Base-by-base conservation (phyloP, 2,329 filamentous ascomycete species). In the Colletotrichum sp. region DNA sequence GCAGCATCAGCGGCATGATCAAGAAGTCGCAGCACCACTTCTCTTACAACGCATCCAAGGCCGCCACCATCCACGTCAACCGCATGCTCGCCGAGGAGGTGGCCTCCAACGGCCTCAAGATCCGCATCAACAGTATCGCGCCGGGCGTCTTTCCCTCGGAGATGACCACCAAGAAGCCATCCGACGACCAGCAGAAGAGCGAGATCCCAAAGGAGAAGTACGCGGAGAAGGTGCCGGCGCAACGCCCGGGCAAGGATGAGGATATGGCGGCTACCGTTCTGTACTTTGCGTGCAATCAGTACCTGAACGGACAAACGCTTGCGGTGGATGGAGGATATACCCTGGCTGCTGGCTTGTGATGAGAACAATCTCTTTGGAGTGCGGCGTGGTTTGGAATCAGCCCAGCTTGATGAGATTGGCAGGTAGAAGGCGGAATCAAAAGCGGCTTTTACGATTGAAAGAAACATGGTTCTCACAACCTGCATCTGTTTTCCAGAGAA, bases 111-210 rank as follows among this genome's bases (percentile, higher is more conserved):
- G 88, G 89, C 25, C 89, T 94, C 77, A 93, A 91, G 82, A 88
- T 91, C 55, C 94, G 95, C 79, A 89, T 94, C 49, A 90, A 96
- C 81, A 92, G 93, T 55, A 95, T 95, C 77, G 94, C 94, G 0
- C 94, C 94, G 0, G 94, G 94, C 39, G 89, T 94, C 32, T 90
- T 91, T 79, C 93, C 92, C 22, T 93, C 92, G 80, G 94, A 95
- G 89, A 95, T 95, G 93, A 93, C 92, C 52, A 89, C 91, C 2
- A 83, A 82, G 5, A 86, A 83, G 15, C 19, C 74, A 4, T 89
- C 87, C 32, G 85, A 88, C 22, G 84, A 85, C 22, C 81, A 80
- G 36, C 89, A 91, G 78, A 95, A 93, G 84, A 89, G 93, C 79
- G 85, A 90, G 72, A 87, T 92, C 36, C 89, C 89, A 44, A 87